Evolutionary conservation across 2,329 filamentous ascomycete species (phyloP).

Genomic region (Penicillium olsonii): DNA sequence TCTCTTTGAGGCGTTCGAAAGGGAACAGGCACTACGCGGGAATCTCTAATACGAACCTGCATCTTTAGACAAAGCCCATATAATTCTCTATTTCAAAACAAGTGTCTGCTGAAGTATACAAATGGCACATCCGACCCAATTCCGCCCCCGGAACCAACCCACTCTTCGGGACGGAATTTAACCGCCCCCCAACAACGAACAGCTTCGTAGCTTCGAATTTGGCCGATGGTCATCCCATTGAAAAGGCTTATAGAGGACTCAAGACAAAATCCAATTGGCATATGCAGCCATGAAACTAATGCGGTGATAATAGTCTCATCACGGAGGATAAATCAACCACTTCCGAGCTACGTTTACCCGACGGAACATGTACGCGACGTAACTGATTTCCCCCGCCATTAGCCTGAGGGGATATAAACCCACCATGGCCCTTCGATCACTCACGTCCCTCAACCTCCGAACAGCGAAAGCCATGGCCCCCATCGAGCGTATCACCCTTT

Average conservation of each 20-base stretch:
- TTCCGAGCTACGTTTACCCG: not conserved
- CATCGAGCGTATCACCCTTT: slow-evolving; percentile 55
- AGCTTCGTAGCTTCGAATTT: not conserved
- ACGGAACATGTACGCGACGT: slow-evolving; percentile 1
- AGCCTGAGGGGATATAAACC: not conserved
- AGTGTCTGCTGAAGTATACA: too few relatives aligned
- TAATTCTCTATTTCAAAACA: too few relatives aligned
- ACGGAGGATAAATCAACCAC: too few relatives aligned
- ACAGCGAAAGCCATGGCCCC: slow-evolving; percentile 32
- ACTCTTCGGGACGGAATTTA: slow-evolving; percentile 5
- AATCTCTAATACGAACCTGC: slow-evolving; percentile 66
- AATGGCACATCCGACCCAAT: not conserved
- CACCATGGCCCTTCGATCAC: not conserved
- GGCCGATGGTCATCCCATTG: too few relatives aligned
- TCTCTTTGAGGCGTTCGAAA: slow-evolving; percentile 87
- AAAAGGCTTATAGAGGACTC: not conserved
- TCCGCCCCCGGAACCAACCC: slow-evolving; percentile 1
- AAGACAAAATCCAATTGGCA: not conserved
- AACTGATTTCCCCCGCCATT: not conserved
- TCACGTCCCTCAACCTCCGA: not conserved
- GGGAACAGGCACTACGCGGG: slow-evolving; percentile 79
- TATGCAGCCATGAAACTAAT: not conserved
- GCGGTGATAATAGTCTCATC: too few relatives aligned
- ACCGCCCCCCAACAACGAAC: not conserved
- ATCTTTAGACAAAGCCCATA: too few relatives aligned